Evolutionary conservation across 1,284 basidiomycete genomes (phyloP).

Genomic region (Caloboletus inedulis): DNA sequence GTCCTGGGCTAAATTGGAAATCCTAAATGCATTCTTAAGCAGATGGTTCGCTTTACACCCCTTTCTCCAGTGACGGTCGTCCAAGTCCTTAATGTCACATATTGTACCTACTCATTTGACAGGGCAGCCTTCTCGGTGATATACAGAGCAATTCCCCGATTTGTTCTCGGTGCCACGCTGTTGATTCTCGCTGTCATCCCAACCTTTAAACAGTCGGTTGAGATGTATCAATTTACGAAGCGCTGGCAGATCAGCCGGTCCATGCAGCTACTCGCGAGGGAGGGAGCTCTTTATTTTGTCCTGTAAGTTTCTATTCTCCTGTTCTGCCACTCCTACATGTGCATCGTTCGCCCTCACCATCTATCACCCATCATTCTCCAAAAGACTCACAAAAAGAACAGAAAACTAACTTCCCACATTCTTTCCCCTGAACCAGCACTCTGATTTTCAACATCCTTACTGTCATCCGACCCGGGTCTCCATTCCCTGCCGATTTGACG

Average conservation of each 20-base stretch:
- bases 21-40: background rate
- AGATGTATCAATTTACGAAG: conserved; percentile 13
- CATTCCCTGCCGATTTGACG: background rate
- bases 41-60: background rate
- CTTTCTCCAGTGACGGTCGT: conserved; percentile 2
- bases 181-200: conserved; percentile 10
- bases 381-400: background rate
- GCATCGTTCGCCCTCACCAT: background rate
- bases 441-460: conserved; percentile 7
- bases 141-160: conserved; percentile 14
- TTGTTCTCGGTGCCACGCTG: conserved; percentile 1
- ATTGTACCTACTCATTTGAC: conserved; percentile 1
- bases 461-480: background rate
- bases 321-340: background rate
- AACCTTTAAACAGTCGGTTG: conserved; percentile 4
- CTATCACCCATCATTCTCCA: background rate
- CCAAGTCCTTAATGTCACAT: background rate
- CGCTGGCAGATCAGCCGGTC: conserved; percentile 10
- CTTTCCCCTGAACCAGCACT: background rate
- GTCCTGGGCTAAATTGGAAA: background rate
- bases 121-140: background rate
- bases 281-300: conserved; percentile 18
- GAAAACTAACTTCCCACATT: background rate
- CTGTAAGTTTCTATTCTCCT: conserved; percentile 9
- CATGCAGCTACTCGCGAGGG: conserved; percentile 9